phyloP scores from a whole-genome alignment of 495 filamentous ascomycete species.

The Podospora anserina region DNA sequence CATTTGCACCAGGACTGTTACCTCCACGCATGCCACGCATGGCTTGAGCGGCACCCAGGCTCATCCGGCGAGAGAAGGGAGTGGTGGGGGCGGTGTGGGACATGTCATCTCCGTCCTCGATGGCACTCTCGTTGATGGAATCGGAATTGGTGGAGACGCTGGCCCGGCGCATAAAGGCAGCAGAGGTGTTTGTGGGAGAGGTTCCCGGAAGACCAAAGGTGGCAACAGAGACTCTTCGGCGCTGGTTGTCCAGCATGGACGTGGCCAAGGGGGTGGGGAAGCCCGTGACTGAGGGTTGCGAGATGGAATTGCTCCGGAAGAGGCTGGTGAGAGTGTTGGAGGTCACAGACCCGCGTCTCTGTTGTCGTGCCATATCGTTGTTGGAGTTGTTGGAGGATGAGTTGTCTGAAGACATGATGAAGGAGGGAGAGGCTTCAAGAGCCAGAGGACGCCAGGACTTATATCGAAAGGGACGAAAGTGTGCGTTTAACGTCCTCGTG shows the following conservation, averaged over 20 bases:
- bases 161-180: conserved; percentile 57
- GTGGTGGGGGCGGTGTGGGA: conserved; percentile 55
- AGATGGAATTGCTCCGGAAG: conserved; percentile 50
- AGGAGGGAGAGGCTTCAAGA: conserved; percentile 11
- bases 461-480: conserved; percentile 15
- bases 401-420: conserved; percentile 43
- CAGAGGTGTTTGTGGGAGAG: conserved; percentile 60
- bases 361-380: conserved; percentile 41
- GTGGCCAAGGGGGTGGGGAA: conserved; percentile 64
- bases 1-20: conserved; percentile 46
- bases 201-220: conserved; percentile 77
- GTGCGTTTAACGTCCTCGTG: conserved; percentile 4
- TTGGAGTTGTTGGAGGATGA: conserved; percentile 32
- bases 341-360: conserved; percentile 54
- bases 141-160: conserved; percentile 69
- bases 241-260: conserved; percentile 61
- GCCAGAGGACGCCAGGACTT: conserved; percentile 1
- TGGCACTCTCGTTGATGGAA: conserved; percentile 78
- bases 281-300: conserved; percentile 38
- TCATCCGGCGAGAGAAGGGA: conserved; percentile 81
- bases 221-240: conserved; percentile 82
- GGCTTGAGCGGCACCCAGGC: conserved; percentile 78
- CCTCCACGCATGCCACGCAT: conserved; percentile 52
- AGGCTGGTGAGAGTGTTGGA: conserved; percentile 53
- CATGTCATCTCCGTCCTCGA: conserved; percentile 68